Evolutionary conservation across 2,329 filamentous ascomycete genomes (phyloP).

Genomic region (Didymella keratinophila): DNA sequence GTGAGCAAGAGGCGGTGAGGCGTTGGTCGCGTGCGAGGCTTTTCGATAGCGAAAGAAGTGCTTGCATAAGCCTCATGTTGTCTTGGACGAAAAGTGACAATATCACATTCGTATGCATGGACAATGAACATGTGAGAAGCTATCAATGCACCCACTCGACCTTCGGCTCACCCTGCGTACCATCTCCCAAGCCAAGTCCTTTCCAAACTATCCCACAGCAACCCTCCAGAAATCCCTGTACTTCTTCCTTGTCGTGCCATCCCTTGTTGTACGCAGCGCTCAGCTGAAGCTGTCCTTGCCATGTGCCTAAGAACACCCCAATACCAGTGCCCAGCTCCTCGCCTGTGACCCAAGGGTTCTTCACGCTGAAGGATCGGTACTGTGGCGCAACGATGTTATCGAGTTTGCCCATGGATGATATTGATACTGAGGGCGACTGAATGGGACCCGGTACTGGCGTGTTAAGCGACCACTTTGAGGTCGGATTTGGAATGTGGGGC

Average conservation of each 20-base stretch:
- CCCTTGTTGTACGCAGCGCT: conserved; percentile 56
- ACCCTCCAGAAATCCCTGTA: conserved; percentile 18
- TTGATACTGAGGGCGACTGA: conserved; percentile 14
- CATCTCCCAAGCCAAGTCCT: neutral
- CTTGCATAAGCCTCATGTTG: too few species aligned
- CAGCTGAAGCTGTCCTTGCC: conserved; percentile 46
- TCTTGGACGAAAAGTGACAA: too few species aligned
- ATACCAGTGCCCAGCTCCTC: conserved; percentile 53
- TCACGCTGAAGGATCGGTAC: neutral
- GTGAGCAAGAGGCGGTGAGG: neutral
- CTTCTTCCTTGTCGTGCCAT: conserved; percentile 47
- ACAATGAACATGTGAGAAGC: neutral
- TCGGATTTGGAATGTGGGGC: neutral
- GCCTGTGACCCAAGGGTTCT: conserved; percentile 56
- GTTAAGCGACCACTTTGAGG: neutral
- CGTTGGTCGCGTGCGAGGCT: neutral
- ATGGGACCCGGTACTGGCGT: conserved; percentile 20
- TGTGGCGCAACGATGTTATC: conserved; percentile 9
- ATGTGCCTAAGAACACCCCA: conserved; percentile 55
- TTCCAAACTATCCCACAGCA: conserved; percentile 12
- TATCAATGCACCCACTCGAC: conserved; percentile 2
- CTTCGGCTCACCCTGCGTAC: neutral
- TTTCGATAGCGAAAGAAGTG: too few species aligned
- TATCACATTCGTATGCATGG: neutral
- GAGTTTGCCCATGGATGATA: conserved; percentile 30